Evolutionary conservation across 805 yeast genomes (phyloP).

Genomic region (Kuraishia ogatae): DNA sequence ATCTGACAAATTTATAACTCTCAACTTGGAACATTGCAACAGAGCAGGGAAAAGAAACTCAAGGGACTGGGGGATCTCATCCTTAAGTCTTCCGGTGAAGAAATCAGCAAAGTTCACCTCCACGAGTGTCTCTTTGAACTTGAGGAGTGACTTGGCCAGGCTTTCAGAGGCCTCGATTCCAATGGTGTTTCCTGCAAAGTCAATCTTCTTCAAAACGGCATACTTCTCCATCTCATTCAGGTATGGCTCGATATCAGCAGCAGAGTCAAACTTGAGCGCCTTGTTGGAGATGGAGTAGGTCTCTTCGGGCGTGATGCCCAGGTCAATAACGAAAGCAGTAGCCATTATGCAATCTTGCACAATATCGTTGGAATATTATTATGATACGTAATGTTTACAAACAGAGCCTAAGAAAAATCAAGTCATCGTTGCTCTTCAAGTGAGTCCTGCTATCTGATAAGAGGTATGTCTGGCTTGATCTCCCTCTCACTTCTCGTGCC

Average conservation of each 20-base stretch:
- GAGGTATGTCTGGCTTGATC: neutral
- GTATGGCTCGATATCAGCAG: conserved; percentile 65
- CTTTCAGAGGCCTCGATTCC: conserved; percentile 83
- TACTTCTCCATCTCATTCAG: conserved; percentile 42
- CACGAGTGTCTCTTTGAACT: conserved; percentile 34
- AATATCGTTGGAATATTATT: too few relatives aligned
- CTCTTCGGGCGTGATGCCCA: conserved; percentile 34
- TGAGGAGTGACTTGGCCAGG: conserved; percentile 49
- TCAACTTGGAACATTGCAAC: conserved; percentile 56
- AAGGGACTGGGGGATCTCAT: conserved; percentile 86
- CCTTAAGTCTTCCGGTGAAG: conserved; percentile 89
- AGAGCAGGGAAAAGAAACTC: conserved; percentile 66
- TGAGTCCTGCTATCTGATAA: too few relatives aligned
- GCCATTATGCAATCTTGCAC: conserved; percentile 25
- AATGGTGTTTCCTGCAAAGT: conserved; percentile 88
- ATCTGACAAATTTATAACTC: conserved; percentile 78
- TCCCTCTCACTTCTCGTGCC: neutral
- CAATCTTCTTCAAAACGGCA: conserved; percentile 43
- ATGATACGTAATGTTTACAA: too few relatives aligned
- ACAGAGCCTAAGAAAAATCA: neutral
- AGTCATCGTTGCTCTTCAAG: neutral
- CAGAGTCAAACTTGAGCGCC: conserved; percentile 66
- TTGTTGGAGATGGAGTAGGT: conserved; percentile 63
- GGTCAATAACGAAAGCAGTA: conserved; percentile 22
- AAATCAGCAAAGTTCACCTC: conserved; percentile 83